Conservation (phyloP, 2,329 filamentous ascomycete species). For the Niveomyces coronatus region DNA sequence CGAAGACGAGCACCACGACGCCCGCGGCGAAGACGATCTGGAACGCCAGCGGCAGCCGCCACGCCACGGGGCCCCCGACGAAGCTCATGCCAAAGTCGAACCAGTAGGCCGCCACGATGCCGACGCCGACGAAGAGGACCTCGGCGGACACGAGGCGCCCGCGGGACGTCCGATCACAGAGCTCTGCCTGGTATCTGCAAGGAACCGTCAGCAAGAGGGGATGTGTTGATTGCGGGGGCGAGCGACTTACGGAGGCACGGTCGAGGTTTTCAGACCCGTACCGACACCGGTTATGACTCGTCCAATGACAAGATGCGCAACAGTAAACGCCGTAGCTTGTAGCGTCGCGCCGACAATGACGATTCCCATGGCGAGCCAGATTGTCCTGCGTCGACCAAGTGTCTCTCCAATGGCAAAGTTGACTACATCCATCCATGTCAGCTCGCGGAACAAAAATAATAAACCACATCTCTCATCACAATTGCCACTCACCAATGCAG, state of each 20-base stretch:
- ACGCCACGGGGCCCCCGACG: slow-evolving; percentile 12
- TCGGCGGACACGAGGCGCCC: slow-evolving; percentile 42
- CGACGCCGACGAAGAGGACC: slow-evolving; percentile 28
- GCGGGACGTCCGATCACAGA: slow-evolving; percentile 36
- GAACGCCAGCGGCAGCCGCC: slow-evolving; percentile 17
- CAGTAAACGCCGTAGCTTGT: slow-evolving; percentile 36
- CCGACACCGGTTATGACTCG: slow-evolving; percentile 40
- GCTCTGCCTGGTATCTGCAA: slow-evolving; percentile 19
- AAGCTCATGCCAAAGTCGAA: slow-evolving; percentile 20
- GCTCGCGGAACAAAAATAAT: too few species aligned
- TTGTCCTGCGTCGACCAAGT: slow-evolving; percentile 38
- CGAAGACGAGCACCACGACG: slow-evolving; percentile 25
- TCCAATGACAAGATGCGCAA: slow-evolving; percentile 38
- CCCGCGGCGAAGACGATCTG: slow-evolving; percentile 25
- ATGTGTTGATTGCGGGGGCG: slow-evolving; percentile 6
- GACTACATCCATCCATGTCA: slow-evolving; percentile 11
- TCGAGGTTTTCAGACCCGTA: slow-evolving; percentile 30
- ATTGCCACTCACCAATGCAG: slow-evolving; percentile 15
- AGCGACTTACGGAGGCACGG: slow-evolving; percentile 25
- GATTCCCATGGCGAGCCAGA: slow-evolving; percentile 41
- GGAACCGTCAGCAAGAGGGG: background rate
- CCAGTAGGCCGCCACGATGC: slow-evolving; percentile 26
- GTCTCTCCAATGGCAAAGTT: slow-evolving; percentile 42
- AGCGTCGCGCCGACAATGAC: slow-evolving; percentile 49
- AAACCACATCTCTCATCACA: background rate